These are phyloP conservation scores for Rhizopogon sp. DNA, from an alignment of 768 basidiomycete species.

Conservation along the genomic window DNA sequence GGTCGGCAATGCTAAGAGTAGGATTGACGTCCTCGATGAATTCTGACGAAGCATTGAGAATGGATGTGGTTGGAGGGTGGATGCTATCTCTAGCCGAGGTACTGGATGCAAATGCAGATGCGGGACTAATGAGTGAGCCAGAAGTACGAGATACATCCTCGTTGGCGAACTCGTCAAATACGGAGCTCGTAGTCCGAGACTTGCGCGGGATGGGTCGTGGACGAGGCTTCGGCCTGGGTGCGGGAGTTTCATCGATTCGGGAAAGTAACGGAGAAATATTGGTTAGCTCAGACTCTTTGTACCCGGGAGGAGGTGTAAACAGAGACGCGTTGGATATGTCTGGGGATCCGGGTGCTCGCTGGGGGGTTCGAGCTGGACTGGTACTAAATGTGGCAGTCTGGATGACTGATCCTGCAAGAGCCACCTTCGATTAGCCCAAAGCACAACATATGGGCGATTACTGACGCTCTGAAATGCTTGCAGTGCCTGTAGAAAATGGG, in stretches of 20 bases:
- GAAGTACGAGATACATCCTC: slow-evolving; percentile 3
- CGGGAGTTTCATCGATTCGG: neutral
- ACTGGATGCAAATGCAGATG: slow-evolving; percentile 8
- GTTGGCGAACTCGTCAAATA: neutral
- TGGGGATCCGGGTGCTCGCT: slow-evolving; percentile 3
- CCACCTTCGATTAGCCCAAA: neutral
- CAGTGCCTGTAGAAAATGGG: neutral
- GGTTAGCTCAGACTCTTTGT: slow-evolving; percentile 2
- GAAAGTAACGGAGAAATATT: slow-evolving; percentile 8
- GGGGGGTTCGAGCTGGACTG: slow-evolving; percentile 11
- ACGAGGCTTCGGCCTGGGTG: slow-evolving; percentile 17
- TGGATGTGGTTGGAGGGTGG: slow-evolving; percentile 11
- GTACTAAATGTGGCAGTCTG: slow-evolving; percentile 15
- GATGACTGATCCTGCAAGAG: slow-evolving; percentile 11
- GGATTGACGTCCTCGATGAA: slow-evolving; percentile 14
- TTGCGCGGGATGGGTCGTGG: slow-evolving; percentile 22
- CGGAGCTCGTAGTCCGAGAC: neutral
- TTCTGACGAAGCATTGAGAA: slow-evolving; percentile 1
- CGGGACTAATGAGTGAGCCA: slow-evolving; percentile 17
- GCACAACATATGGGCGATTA: neutral
- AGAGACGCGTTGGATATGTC: slow-evolving; percentile 13
- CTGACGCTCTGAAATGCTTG: neutral
- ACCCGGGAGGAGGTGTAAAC: slow-evolving; percentile 19
- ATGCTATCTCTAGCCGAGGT: slow-evolving; percentile 17
- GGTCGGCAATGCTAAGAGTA: slow-evolving; percentile 45